Evolutionary conservation across 306 rosid species (phyloP).

Genomic region (Lablab purpureus): DNA sequence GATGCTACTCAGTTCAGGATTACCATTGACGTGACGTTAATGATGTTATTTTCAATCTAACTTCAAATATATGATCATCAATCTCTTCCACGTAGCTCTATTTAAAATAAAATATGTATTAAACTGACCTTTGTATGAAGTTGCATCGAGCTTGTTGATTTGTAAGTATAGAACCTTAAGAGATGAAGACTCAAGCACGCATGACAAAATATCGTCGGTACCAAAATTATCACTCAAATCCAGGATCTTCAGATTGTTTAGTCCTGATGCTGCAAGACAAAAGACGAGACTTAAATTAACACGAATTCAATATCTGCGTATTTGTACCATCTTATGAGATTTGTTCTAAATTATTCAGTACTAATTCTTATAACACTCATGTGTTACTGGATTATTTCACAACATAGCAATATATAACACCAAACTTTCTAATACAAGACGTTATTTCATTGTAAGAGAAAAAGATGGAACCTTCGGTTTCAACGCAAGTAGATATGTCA

Average conservation of each 20-base stretch:
- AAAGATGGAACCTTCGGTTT: background rate
- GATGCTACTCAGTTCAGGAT: background rate
- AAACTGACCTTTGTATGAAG: background rate
- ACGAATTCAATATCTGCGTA: background rate
- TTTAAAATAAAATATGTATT: background rate
- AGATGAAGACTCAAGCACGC: constrained; percentile 6
- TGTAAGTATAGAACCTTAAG: background rate
- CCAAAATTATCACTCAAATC: background rate
- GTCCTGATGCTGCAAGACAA: background rate
- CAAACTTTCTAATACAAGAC: no score
- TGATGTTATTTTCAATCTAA: background rate
- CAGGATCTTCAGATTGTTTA: background rate
- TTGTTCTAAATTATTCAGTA: background rate
- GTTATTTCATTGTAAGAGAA: background rate
- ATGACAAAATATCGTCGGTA: background rate
- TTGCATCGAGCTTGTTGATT: background rate
- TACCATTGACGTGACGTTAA: background rate
- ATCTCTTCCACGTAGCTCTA: background rate
- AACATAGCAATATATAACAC: background rate
- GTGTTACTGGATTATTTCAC: no score
- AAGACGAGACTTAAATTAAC: no score
- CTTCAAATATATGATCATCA: background rate
- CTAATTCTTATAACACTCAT: no score
- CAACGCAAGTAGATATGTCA: background rate
- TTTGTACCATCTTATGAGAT: background rate